phyloP scores from a whole-genome alignment of 805 yeast genomes.

The Clavispora vitiphila region DNA sequence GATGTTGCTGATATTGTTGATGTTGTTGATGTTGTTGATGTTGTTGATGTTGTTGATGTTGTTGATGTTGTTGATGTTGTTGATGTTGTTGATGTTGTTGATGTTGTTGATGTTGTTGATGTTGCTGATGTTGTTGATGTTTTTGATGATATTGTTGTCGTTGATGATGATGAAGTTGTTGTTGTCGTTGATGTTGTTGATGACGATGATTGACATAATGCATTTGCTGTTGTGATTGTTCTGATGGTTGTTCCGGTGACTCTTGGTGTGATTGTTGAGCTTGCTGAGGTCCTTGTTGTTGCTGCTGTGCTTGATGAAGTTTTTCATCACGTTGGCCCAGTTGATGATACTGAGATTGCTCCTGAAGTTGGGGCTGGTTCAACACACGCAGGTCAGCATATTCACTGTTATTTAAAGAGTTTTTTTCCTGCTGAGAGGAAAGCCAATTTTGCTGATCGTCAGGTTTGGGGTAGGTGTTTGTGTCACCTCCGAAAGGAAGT shows the following conservation, averaged over 20 bases:
- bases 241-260: no score
- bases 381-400: not conserved
- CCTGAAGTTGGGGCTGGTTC: not conserved
- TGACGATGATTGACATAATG: no score
- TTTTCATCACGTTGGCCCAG: no score
- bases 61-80: not conserved
- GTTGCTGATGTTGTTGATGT: not conserved
- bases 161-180: not conserved
- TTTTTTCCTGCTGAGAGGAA: not conserved
- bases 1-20: conserved; percentile 1
- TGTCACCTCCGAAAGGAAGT: not conserved
- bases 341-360: not conserved
- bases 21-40: not conserved
- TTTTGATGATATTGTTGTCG: not conserved
- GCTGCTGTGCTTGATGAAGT: no score
- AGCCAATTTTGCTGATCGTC: not conserved
- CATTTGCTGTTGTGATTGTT: no score
- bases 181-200: not conserved
- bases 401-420: not conserved
- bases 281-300: not conserved
- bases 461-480: not conserved
- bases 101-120: not conserved
- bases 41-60: not conserved
- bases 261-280: no score
- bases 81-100: not conserved